phyloP scores from a whole-genome alignment of 2,329 filamentous ascomycete genomes.

The Epichloe typhina region DNA sequence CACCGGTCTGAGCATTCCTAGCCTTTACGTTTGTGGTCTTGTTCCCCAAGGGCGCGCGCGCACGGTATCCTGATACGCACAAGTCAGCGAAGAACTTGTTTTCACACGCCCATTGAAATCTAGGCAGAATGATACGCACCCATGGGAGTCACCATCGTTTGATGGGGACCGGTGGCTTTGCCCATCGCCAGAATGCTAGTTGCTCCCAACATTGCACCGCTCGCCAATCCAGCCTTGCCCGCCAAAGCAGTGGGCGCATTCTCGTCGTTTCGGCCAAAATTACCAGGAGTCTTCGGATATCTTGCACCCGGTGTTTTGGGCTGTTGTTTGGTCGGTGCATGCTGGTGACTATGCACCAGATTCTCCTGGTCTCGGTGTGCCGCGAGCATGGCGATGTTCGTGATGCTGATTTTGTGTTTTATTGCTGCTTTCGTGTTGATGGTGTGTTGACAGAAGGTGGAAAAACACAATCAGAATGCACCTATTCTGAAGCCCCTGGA shows the following conservation, averaged over 20 bases:
- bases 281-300: conserved; percentile 72
- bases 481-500: neutral
- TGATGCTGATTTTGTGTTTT: neutral
- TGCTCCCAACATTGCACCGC: conserved; percentile 42
- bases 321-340: conserved; percentile 61
- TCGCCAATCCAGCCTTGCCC: conserved; percentile 32
- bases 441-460: neutral
- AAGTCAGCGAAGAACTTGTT: conserved; percentile 5
- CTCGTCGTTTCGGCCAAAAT: conserved; percentile 68
- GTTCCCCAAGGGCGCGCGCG: conserved; percentile 70
- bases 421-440: neutral
- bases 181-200: conserved; percentile 29
- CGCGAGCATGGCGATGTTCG: conserved; percentile 48
- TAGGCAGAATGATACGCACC: conserved; percentile 37
- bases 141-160: conserved; percentile 62
- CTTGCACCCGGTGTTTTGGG: conserved; percentile 70
- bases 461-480: neutral
- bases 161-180: conserved; percentile 34
- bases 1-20: conserved; percentile 50
- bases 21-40: conserved; percentile 95
- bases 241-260: conserved; percentile 43
- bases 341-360: conserved; percentile 63
- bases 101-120: neutral
- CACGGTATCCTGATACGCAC: conserved; percentile 28
- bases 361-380: conserved; percentile 81